These are phyloP conservation scores for Anaeromyces robustus DNA, from an alignment of 192 early-diverging fungal species.

Conservation along the genomic window DNA sequence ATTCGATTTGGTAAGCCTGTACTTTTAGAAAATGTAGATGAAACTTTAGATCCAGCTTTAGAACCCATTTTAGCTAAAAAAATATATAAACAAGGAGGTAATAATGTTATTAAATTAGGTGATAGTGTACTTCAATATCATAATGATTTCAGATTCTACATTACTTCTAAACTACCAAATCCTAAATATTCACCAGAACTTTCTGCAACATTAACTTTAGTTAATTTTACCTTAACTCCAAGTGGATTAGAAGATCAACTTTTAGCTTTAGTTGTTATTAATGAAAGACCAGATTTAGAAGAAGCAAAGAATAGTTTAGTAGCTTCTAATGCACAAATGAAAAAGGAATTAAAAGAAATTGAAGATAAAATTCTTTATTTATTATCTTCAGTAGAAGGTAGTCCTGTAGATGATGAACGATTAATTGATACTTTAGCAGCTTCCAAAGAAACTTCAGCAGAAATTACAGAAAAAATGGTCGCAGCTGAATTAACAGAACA, in stretches of 20 bases:
- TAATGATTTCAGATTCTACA: slow-evolving; percentile 43
- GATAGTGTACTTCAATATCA: slow-evolving; percentile 47
- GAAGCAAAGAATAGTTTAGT: slow-evolving; percentile 42
- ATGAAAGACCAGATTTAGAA: slow-evolving; percentile 41
- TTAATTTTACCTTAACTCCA: slow-evolving; percentile 47
- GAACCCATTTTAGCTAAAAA: slow-evolving; percentile 38
- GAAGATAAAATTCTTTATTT: slow-evolving; percentile 47
- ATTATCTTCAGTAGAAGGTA: slow-evolving; percentile 40
- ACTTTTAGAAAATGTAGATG: slow-evolving; percentile 34
- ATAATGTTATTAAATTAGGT: slow-evolving; percentile 37
- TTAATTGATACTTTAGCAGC: slow-evolving; percentile 41
- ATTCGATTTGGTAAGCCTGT: slow-evolving; percentile 47
- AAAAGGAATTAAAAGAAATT: slow-evolving; percentile 44
- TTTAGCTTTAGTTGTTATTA: slow-evolving; percentile 39
- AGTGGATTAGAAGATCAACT: slow-evolving; percentile 40
- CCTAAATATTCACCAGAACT: slow-evolving; percentile 42
- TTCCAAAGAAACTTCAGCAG: slow-evolving; percentile 44
- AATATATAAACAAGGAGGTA: slow-evolving; percentile 43
- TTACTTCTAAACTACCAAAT: slow-evolving; percentile 43
- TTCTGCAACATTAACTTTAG: slow-evolving; percentile 34
- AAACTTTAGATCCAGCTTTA: slow-evolving; percentile 38
- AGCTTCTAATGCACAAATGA: slow-evolving; percentile 45
- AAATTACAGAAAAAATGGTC: slow-evolving; percentile 37
- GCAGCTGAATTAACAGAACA: slow-evolving; percentile 40
- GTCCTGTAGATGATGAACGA: slow-evolving; percentile 42